Conservation (phyloP, 768 basidiomycete genomes). For the Trametes villosa region DNA sequence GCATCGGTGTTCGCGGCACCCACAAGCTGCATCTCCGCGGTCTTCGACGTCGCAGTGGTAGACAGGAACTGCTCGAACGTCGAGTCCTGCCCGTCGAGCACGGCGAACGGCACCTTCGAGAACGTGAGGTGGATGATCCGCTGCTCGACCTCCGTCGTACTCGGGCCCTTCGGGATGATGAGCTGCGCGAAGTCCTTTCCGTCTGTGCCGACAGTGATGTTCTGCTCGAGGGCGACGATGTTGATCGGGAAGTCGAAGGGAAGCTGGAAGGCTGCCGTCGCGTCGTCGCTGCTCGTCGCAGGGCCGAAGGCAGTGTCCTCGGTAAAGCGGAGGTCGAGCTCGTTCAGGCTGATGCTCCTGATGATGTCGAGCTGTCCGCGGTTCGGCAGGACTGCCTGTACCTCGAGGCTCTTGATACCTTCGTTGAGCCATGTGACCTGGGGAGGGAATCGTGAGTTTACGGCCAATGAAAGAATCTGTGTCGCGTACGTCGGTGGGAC, state of each 20-base stretch:
- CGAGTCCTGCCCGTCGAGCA: constrained; percentile 49
- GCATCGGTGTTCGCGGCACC: constrained; percentile 59
- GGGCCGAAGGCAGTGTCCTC: constrained; percentile 61
- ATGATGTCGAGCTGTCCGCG: constrained; percentile 65
- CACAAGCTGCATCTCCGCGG: constrained; percentile 52
- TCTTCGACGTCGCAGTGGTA: constrained; percentile 54
- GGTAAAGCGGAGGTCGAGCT: constrained; percentile 63
- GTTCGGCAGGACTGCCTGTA: constrained; percentile 65
- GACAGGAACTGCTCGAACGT: constrained; percentile 67
- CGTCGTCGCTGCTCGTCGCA: constrained; percentile 58
- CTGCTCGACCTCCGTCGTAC: constrained; percentile 61
- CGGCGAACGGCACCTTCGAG: constrained; percentile 60
- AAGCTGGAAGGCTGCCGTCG: constrained; percentile 65
- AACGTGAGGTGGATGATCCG: constrained; percentile 68
- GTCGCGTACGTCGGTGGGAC: constrained; percentile 51
- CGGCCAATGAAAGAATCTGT: too few relatives aligned
- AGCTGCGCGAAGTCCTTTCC: constrained; percentile 63
- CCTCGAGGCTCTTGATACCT: constrained; percentile 64
- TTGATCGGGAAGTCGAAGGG: constrained; percentile 75
- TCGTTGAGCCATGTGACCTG: constrained; percentile 76
- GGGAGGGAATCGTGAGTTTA: background rate
- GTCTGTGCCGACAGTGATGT: constrained; percentile 55
- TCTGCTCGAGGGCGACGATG: constrained; percentile 63
- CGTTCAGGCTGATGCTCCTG: constrained; percentile 61
- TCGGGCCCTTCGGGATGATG: constrained; percentile 58